Conservation (phyloP, 345 rosid species). For the Camelina laxa region DNA sequence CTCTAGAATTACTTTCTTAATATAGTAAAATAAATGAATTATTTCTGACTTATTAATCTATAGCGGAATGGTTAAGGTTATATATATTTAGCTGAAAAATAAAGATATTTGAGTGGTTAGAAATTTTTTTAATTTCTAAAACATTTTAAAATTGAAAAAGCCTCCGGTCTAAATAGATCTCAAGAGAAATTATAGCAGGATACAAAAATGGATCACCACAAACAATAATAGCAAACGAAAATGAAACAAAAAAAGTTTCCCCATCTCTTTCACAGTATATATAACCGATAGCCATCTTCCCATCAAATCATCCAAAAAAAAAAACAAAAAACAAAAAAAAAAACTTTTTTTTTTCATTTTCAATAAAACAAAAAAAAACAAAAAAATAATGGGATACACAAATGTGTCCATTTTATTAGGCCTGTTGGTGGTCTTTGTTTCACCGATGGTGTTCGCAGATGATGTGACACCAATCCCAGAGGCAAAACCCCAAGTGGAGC, state of each 20-base stretch:
- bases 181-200: slow-evolving; percentile 20
- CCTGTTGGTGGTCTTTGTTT: slow-evolving; percentile 26
- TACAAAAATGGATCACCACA: slow-evolving; percentile 26
- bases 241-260: neutral
- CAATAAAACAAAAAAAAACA: neutral
- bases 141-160: neutral
- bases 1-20: too few relatives aligned
- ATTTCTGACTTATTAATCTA: neutral
- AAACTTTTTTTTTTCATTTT: slow-evolving; percentile 4
- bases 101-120: neutral
- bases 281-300: slow-evolving; percentile 2
- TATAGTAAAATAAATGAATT: neutral
- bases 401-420: slow-evolving; percentile 36
- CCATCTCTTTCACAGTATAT: slow-evolving; percentile 8
- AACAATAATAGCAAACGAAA: slow-evolving; percentile 35
- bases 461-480: slow-evolving; percentile 51
- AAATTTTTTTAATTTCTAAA: neutral
- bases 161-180: neutral
- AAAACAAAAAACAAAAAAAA: neutral
- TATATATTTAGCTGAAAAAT: neutral
- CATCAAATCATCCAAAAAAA: slow-evolving; percentile 13
- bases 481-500: slow-evolving; percentile 22
- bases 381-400: slow-evolving; percentile 39
- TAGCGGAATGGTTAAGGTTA: neutral
- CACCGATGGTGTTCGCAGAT: slow-evolving; percentile 36